These are phyloP conservation scores for Ceratobasidium papillatum DNA, from an alignment of 1,284 basidiomycete genomes.

Conservation along the genomic window DNA sequence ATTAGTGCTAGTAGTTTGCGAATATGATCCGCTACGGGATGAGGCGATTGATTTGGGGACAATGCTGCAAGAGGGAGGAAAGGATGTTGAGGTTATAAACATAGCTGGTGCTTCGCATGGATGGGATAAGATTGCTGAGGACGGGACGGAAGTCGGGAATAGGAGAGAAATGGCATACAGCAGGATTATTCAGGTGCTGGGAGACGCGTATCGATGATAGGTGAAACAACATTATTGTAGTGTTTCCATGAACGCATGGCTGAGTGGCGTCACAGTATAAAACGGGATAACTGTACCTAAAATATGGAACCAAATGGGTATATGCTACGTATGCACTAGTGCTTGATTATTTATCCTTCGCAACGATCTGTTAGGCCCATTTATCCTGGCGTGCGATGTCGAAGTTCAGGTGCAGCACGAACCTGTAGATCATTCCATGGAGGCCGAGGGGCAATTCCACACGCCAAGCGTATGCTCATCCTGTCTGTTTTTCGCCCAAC, in stretches of 20 bases:
- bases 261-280: background rate
- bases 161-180: conserved; percentile 6
- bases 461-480: background rate
- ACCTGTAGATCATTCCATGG: background rate
- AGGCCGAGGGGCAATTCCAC: background rate
- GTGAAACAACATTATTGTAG: background rate
- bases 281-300: background rate
- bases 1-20: conserved; percentile 10
- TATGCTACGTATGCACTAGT: background rate
- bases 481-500: background rate
- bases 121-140: conserved; percentile 10
- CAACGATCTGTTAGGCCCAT: background rate
- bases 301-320: background rate
- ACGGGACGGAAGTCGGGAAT: background rate
- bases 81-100: background rate
- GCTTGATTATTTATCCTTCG: background rate
- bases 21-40: conserved; percentile 9
- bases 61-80: background rate
- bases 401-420: background rate
- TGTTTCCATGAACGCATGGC: background rate
- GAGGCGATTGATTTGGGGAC: conserved; percentile 1
- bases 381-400: background rate
- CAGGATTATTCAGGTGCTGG: conserved; percentile 13
- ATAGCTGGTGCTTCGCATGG: background rate
- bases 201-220: background rate